phyloP scores from a whole-genome alignment of 31 red algal species.

The Odonthalia washingtoniensis region DNA sequence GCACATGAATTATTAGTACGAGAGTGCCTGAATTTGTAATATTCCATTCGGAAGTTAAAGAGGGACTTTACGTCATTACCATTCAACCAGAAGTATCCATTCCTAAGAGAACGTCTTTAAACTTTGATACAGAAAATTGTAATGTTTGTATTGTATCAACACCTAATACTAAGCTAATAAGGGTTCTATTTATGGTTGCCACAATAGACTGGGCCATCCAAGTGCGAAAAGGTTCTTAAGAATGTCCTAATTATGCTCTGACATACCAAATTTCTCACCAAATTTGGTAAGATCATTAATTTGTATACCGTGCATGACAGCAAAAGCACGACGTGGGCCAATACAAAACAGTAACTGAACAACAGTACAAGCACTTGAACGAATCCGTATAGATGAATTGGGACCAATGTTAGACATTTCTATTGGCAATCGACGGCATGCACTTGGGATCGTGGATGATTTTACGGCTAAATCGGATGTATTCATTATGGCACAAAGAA shows the following conservation, averaged over 20 bases:
- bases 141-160: too few species aligned
- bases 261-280: not conserved
- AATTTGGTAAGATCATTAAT: not conserved
- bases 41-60: too few species aligned
- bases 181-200: too few species aligned
- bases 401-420: not conserved
- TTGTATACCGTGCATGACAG: not conserved
- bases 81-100: too few species aligned
- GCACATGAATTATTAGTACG: too few species aligned
- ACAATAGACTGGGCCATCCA: not conserved
- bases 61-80: too few species aligned
- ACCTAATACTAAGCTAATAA: too few species aligned
- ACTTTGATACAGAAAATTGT: too few species aligned
- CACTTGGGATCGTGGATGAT: constrained; percentile 30
- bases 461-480: constrained; percentile 29
- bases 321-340: not conserved
- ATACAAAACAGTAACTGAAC: not conserved
- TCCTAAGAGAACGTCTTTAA: too few species aligned
- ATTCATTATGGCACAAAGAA: not conserved
- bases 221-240: not conserved
- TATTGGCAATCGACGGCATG: not conserved
- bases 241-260: not conserved
- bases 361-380: not conserved
- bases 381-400: constrained; percentile 6
- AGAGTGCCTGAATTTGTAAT: too few species aligned